Evolutionary conservation across 2,329 filamentous ascomycete species (phyloP).

Genomic region (Cercospora brassicicola): DNA sequence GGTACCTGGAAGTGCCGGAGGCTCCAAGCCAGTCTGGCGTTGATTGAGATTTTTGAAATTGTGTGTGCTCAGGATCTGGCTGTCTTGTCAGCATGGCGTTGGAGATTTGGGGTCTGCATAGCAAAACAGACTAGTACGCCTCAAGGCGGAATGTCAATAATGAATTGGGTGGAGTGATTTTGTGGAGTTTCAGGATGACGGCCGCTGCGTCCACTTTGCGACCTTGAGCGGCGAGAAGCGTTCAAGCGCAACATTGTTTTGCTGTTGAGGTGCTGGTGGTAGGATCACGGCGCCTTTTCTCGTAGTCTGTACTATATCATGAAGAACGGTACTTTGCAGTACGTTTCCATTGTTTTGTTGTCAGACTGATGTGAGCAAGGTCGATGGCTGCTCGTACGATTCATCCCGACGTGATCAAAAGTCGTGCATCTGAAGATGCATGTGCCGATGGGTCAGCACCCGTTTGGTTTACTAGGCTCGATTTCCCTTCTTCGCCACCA

Average conservation of each 20-base stretch:
- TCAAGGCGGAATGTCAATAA: neutral
- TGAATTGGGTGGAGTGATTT: neutral
- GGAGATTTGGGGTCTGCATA: neutral
- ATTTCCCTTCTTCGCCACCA: neutral
- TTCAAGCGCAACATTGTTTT: conserved; percentile 10
- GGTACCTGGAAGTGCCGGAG: conserved; percentile 12
- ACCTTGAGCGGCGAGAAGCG: neutral
- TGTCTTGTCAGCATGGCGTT: neutral
- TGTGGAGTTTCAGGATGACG: neutral
- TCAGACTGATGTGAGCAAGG: neutral
- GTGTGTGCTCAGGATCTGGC: neutral
- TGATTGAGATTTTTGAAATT: neutral
- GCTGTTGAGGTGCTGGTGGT: neutral
- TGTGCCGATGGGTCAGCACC: neutral
- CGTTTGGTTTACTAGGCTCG: neutral
- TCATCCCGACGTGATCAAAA: neutral
- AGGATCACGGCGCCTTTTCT: neutral
- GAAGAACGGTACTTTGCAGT: neutral
- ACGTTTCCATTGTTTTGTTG: neutral
- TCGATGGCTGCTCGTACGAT: neutral
- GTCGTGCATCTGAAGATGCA: neutral
- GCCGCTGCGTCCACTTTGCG: neutral
- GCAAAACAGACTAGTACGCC: neutral
- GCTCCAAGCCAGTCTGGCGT: conserved; percentile 17
- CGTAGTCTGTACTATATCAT: conserved; percentile 7